Base-by-base conservation (phyloP, 495 filamentous ascomycete genomes). In the Penicillium ochrochloron region DNA sequence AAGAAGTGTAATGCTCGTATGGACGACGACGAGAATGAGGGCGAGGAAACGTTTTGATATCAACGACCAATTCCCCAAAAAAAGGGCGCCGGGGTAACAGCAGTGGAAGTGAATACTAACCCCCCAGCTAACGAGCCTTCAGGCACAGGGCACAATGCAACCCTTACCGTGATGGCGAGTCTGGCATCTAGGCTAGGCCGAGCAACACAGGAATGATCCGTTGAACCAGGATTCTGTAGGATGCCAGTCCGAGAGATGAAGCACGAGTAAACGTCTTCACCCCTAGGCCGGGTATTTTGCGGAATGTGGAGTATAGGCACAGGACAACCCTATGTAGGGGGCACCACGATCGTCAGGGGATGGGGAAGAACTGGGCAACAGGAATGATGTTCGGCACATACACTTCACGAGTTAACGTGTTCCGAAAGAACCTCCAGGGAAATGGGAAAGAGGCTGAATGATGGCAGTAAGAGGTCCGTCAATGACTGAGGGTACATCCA, bases 181-280 rank as follows among this genome's bases (percentile, higher is more conserved):
- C 76, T 82, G 80, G 80, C 80, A 82, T 82, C 80, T 81, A 80
- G 80, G 75, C 74, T 77, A 76, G 75, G 66, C 53, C 71, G 80
- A 80, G 75, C 76, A 82, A 82, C 67, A 76, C 76, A 86, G 81
- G 77, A 80, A 80, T 80, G 74, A 78, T 75, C 77, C 73, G 77
- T 65, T 72, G 74, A 76, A 75, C 69, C 68, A 58, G 66, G 69
- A 73, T 63, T 73, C 69, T 79, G 71, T 57, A 68, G 75, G 72
- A 78, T 74, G 74, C 77, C 73, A 80, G 70, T 72, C 67, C 69
- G 68, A 78, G 76, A 85, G 84, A 83, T 83, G 82, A 88, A 86
- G 83, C 76, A 87, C 87, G 86, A 89, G 84, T 81, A 79, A 89
- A 89, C 86, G 86, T 84, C 84, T 89, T 87, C 87, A 84, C 87